Conservation (phyloP, 306 rosid genomes). For the Astragalus membranaceus region DNA sequence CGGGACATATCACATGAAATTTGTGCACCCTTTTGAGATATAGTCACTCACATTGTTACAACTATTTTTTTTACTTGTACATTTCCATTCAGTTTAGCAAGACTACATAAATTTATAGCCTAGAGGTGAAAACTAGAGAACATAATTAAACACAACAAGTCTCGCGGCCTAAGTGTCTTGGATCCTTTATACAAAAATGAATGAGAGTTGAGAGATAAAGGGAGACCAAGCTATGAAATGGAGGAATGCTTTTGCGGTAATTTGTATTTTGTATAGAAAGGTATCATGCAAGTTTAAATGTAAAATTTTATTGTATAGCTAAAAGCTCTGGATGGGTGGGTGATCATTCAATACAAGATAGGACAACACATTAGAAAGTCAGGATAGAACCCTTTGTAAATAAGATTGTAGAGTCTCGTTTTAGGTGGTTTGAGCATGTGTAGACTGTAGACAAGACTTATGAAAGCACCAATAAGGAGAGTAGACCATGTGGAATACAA, state of each 20-base stretch:
- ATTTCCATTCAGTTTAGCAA: not conserved
- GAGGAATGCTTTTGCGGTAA: too few relatives aligned
- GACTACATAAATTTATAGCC: not conserved
- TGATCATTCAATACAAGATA: not conserved
- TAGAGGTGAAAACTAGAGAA: not conserved
- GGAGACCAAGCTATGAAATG: too few relatives aligned
- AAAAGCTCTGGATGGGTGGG: not conserved
- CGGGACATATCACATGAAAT: not conserved
- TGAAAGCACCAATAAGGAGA: not conserved
- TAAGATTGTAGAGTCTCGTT: not conserved
- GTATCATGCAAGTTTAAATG: not conserved
- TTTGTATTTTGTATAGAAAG: too few relatives aligned
- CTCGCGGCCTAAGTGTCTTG: not conserved
- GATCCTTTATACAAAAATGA: not conserved
- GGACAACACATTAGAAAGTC: not conserved
- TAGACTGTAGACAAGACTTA: not conserved
- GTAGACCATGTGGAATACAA: not conserved
- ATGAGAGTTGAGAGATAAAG: too few relatives aligned
- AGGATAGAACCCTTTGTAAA: not conserved
- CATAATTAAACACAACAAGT: not conserved
- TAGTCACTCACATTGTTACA: too few relatives aligned
- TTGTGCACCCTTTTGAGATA: not conserved
- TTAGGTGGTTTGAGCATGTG: not conserved
- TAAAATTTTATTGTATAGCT: too few relatives aligned
- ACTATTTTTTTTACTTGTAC: too few relatives aligned